These are phyloP conservation scores for Dittrichia graveolens DNA, from an alignment of 129 eudicot genomes.

Conservation along the genomic window DNA sequence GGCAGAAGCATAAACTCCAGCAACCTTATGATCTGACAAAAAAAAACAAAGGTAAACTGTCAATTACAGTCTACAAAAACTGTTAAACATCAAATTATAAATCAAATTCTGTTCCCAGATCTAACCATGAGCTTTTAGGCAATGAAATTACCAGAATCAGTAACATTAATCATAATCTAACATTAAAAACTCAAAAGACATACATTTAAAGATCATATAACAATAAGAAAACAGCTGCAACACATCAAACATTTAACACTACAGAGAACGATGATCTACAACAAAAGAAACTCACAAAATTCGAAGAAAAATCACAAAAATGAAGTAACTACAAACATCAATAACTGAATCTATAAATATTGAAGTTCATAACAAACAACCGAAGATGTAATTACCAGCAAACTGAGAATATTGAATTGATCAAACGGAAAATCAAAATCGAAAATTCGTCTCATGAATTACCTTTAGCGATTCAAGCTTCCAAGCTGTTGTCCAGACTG, in stretches of 20 bases:
- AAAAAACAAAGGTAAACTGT: constrained; percentile 1
- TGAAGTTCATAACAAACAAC: neutral
- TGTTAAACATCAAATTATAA: neutral
- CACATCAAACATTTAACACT: neutral
- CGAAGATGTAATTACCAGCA: neutral
- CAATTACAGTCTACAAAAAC: neutral
- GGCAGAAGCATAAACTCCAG: neutral
- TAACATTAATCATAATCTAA: constrained; percentile 6
- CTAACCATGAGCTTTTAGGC: neutral
- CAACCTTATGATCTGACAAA: neutral
- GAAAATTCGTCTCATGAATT: neutral
- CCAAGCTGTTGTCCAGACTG: neutral
- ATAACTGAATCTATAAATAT: neutral
- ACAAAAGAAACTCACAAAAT: neutral
- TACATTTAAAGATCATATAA: neutral
- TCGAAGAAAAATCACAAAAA: neutral
- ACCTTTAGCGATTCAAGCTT: neutral
- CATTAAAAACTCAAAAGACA: neutral
- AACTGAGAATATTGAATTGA: too few relatives aligned
- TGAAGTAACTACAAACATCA: neutral
- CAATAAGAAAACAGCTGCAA: neutral
- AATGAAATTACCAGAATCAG: neutral
- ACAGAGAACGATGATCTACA: neutral
- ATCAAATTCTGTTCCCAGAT: neutral
- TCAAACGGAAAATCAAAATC: too few relatives aligned